Evolutionary conservation across 1,139 yeast genomes (phyloP), one percentile per base, ranked within the genome.

Genomic region (Maudiozyma humilis): DNA sequence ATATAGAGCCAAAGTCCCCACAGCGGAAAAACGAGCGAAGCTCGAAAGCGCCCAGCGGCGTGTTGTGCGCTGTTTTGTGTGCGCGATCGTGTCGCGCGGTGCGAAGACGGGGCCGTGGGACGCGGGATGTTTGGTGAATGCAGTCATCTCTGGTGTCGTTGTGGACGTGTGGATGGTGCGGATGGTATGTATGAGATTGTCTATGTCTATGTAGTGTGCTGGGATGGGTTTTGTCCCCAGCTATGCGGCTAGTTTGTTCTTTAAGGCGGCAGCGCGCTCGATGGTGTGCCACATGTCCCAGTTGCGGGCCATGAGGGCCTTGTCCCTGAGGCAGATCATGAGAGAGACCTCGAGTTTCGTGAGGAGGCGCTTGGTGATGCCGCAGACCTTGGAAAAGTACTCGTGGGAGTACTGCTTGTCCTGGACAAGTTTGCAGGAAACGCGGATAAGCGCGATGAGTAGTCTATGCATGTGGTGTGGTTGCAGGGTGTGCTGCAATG

Each of bases 301-400:
- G 30, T 50, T 51, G 2, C 60, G 52, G 19, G 55, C 50, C 44
- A 56, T 48, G 35, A 58, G 40, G 16, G 6, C 49, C 50, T 55
- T 56, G 32, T 51, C 44, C 18, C 51, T 51, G 3, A 60, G 32
- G 25, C 55, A 49, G 14, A 52, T 67, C 41, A 76, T 51, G 20
- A 76, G 54, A 0, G 77, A 68, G 5, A 74, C 64, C 52, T 77
- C 82, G 38, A 77, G 55, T 32, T 67, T 62, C 30, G 68, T 65
- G 30, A 77, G 57, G 40, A 76, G 76, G 14, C 56, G 54, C 20
- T 65, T 60, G 5, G 71, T 60, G 4, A 76, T 63, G 2, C 82
- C 82, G 13, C 76, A 76, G 3, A 75, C 77, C 44, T 71, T 71
- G 23, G 79, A 74, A 47, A 71, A 72, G 45, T 75, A 69, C 37